These are phyloP conservation scores for Fusarium aywerte DNA, from an alignment of 2,329 filamentous ascomycete genomes.

Conservation along the genomic window DNA sequence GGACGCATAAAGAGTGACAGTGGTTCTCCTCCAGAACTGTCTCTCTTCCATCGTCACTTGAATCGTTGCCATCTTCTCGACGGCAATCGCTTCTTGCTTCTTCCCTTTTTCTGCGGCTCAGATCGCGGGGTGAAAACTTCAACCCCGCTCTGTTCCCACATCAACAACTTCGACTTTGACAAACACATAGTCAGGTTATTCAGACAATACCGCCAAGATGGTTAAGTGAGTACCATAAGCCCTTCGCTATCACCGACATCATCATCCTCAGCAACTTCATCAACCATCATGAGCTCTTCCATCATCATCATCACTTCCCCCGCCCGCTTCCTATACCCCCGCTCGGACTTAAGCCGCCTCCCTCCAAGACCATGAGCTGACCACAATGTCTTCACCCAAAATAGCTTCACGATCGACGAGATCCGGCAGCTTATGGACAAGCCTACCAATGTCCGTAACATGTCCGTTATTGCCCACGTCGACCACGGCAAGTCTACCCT, in stretches of 20 bases:
- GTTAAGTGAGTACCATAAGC: slow-evolving; percentile 84
- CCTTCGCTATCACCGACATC: neutral
- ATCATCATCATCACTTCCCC: neutral
- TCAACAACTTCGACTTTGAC: slow-evolving; percentile 51
- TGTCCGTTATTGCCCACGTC: slow-evolving; percentile 99
- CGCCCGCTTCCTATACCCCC: slow-evolving; percentile 46
- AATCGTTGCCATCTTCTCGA: slow-evolving; percentile 43
- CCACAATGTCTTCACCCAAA: slow-evolving; percentile 50
- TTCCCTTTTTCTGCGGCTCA: slow-evolving; percentile 43
- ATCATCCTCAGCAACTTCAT: slow-evolving; percentile 9
- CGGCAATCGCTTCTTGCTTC: slow-evolving; percentile 47
- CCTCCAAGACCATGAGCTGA: slow-evolving; percentile 58
- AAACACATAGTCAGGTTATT: slow-evolving; percentile 54
- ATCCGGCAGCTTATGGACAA: slow-evolving; percentile 83
- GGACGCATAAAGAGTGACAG: slow-evolving; percentile 56
- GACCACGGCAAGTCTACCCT: slow-evolving; percentile 99
- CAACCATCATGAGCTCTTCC: neutral
- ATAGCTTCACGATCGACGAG: slow-evolving; percentile 98
- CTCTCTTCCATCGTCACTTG: slow-evolving; percentile 52
- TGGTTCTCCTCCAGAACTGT: slow-evolving; percentile 52
- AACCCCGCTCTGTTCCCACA: slow-evolving; percentile 59
- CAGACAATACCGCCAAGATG: slow-evolving; percentile 90
- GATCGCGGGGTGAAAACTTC: slow-evolving; percentile 56
- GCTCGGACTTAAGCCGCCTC: slow-evolving; percentile 54
- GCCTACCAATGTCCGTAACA: slow-evolving; percentile 85